Evolutionary conservation across 139 green algal species (phyloP).

Genomic region (Desmodesmus armatus): DNA sequence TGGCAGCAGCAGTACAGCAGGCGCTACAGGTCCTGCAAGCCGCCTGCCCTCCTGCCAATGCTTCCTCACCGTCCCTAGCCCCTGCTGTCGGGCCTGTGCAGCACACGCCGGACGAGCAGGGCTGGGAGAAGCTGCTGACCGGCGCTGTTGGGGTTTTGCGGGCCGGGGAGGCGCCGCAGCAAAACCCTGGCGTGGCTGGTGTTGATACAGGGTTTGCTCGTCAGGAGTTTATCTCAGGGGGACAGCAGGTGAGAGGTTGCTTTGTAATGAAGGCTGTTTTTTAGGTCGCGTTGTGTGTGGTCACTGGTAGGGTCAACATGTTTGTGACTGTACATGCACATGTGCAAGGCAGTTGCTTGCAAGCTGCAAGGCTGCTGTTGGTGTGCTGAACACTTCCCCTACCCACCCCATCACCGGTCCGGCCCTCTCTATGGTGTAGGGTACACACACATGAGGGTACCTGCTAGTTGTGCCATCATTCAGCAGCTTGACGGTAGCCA

Average conservation of each 20-base stretch:
- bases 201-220: conserved; percentile 65
- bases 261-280: not conserved
- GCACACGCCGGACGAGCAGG: conserved; percentile 60
- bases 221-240: conserved; percentile 78
- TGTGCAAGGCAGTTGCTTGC: too few species aligned
- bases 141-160: conserved; percentile 38
- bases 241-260: conserved; percentile 61
- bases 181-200: not conserved
- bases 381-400: too few species aligned
- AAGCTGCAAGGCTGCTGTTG: too few species aligned
- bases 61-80: conserved; percentile 44
- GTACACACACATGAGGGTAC: too few species aligned
- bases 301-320: too few species aligned
- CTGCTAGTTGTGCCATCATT: too few species aligned
- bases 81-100: not conserved
- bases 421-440: too few species aligned
- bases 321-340: too few species aligned
- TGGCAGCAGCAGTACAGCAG: conserved; percentile 13
- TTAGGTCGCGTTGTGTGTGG: not conserved
- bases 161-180: not conserved
- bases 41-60: conserved; percentile 43
- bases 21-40: not conserved
- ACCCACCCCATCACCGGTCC: too few species aligned
- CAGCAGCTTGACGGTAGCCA: too few species aligned
- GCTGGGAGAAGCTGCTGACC: conserved; percentile 61